A percentile compares a stretch with the other conserved stretches of the same genome.
Conservation (phyloP, 1,284 basidiomycete genomes). For the Moesziomyces sp. region DNA sequence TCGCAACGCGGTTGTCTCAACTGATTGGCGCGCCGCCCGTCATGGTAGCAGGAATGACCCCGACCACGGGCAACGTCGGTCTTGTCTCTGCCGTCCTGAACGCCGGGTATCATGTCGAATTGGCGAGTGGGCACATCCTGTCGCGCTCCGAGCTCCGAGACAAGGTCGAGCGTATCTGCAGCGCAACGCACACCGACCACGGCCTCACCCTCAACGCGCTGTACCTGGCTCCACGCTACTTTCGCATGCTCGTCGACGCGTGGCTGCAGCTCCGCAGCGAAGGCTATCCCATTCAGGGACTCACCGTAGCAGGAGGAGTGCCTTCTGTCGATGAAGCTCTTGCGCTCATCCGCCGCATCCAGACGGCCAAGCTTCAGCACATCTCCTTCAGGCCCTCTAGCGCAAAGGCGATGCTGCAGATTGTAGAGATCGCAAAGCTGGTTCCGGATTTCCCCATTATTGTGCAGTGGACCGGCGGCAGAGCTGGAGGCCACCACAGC, state of each 20-base stretch:
- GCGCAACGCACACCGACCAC: conserved; percentile 50
- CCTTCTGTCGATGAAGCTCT: conserved; percentile 91
- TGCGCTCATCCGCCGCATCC: conserved; percentile 85
- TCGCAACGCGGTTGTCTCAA: conserved; percentile 96
- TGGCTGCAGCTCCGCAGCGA: conserved; percentile 98
- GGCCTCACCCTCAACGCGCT: conserved; percentile 91
- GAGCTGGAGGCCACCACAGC: conserved; percentile 96
- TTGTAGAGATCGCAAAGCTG: conserved; percentile 91
- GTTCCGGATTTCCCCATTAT: conserved; percentile 98
- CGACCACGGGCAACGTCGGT: conserved; percentile 59
- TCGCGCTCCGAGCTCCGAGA: conserved; percentile 84
- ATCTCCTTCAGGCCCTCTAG: conserved; percentile 97
- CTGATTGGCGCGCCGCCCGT: conserved; percentile 93
- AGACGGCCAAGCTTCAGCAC: conserved; percentile 86
- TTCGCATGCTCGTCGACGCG: conserved; percentile 89
- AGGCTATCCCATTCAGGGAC: conserved; percentile 93
- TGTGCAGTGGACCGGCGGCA: conserved; percentile 97
- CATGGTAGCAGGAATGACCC: conserved; percentile 95
- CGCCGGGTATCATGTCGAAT: conserved; percentile 94
- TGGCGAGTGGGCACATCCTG: conserved; percentile 97
- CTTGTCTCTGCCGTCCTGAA: conserved; percentile 78
- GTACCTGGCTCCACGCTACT: conserved; percentile 98
- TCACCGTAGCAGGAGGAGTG: conserved; percentile 96
- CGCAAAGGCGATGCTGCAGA: conserved; percentile 94
- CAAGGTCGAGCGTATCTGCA: conserved; percentile 74